Conservation (phyloP, 2,329 filamentous ascomycete species). For the Aspergillus piperis region DNA sequence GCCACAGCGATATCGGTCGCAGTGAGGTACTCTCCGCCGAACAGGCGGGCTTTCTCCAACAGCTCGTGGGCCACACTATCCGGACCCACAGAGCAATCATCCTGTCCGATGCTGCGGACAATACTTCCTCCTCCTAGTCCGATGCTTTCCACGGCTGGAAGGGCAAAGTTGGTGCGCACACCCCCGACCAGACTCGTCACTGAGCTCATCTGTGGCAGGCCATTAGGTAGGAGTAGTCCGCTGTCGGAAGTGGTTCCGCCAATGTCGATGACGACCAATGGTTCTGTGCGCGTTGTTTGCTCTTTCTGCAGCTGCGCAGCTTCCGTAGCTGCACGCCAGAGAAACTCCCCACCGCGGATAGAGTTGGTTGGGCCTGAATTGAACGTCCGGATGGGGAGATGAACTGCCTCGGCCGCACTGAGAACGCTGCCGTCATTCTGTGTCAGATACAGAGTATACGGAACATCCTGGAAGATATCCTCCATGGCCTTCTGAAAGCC, state of each 20-base stretch:
- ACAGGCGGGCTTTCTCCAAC: constrained; percentile 55
- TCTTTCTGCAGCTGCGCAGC: background rate
- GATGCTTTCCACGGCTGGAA: constrained; percentile 11
- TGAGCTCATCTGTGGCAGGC: constrained; percentile 53
- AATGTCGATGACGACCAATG: constrained; percentile 62
- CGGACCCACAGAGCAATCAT: constrained; percentile 55
- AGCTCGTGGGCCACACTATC: constrained; percentile 64
- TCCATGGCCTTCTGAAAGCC: constrained; percentile 51
- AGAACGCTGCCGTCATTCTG: constrained; percentile 57
- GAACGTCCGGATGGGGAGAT: constrained; percentile 55
- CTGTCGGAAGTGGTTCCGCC: constrained; percentile 68
- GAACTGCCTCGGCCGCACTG: constrained; percentile 48
- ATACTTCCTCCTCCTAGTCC: constrained; percentile 12
- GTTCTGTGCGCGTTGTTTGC: background rate
- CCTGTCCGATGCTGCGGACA: constrained; percentile 40
- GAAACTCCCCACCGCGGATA: constrained; percentile 47
- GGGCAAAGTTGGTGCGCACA: constrained; percentile 13
- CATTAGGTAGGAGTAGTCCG: constrained; percentile 61
- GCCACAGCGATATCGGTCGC: constrained; percentile 59
- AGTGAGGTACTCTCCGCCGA: constrained; percentile 59
- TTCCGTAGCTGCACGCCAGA: constrained; percentile 4
- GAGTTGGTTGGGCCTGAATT: constrained; percentile 57
- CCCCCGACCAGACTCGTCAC: constrained; percentile 11
- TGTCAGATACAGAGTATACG: constrained; percentile 49
- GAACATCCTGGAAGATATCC: constrained; percentile 43